Evolutionary conservation across 2,329 filamentous ascomycete genomes (phyloP).

Genomic region (Claviceps pusilla): DNA sequence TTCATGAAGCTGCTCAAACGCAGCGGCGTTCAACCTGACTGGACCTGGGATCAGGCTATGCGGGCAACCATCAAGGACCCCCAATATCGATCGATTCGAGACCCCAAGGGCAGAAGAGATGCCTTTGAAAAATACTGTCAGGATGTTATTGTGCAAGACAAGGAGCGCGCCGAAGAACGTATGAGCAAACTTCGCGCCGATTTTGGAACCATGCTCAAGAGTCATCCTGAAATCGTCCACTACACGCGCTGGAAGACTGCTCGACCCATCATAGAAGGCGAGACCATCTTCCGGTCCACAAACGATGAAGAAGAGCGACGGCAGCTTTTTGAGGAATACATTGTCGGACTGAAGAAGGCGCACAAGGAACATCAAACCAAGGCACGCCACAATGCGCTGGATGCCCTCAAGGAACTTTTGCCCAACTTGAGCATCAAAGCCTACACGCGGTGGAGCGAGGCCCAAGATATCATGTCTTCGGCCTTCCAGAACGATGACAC

Average conservation of each 20-base stretch:
- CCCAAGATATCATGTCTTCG: conserved; percentile 65
- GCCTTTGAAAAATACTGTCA: conserved; percentile 92
- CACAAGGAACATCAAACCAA: conserved; percentile 62
- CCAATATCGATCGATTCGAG: conserved; percentile 83
- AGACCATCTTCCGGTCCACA: conserved; percentile 88
- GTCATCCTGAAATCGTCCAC: conserved; percentile 91
- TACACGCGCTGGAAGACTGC: conserved; percentile 97
- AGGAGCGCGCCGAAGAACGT: conserved; percentile 85
- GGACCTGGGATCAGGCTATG: conserved; percentile 84
- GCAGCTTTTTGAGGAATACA: conserved; percentile 87
- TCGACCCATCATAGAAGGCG: conserved; percentile 80
- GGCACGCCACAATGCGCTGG: conserved; percentile 65
- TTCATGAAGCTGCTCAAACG: conserved; percentile 83
- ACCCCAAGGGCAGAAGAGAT: conserved; percentile 76
- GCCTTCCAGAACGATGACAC: conserved; percentile 69
- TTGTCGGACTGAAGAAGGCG: conserved; percentile 65
- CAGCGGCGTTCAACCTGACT: conserved; percentile 75
- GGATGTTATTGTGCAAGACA: conserved; percentile 81
- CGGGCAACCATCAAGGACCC: conserved; percentile 75
- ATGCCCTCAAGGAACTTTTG: conserved; percentile 64
- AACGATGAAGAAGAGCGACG: conserved; percentile 76
- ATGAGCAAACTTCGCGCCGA: conserved; percentile 81
- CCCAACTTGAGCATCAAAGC: conserved; percentile 72
- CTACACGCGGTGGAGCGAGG: conserved; percentile 89
- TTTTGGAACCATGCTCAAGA: conserved; percentile 90